A percentile compares a stretch with the other conserved stretches of the same genome.
Conservation (phyloP, 1,139 yeast genomes). For the Lodderomyces metapsilosis region DNA sequence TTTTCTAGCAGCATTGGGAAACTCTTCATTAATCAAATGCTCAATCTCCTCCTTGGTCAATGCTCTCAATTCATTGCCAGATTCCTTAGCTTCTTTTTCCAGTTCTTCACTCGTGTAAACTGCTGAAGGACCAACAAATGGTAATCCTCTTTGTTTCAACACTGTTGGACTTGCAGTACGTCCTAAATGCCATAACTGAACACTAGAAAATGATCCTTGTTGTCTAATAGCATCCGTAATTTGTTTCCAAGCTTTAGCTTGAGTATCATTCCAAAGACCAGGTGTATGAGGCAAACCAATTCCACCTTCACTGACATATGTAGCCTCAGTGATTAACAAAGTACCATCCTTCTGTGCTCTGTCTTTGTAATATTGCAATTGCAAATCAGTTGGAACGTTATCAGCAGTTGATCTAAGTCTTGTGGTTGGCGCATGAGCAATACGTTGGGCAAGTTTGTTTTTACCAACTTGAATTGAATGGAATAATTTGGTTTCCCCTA, state of each 20-base stretch:
- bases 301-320: constrained; percentile 24
- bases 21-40: constrained; percentile 31
- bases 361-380: constrained; percentile 49
- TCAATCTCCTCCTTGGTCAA: constrained; percentile 47
- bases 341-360: constrained; percentile 56
- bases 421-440: constrained; percentile 58
- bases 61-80: constrained; percentile 35
- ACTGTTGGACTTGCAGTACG: constrained; percentile 47
- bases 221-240: constrained; percentile 51
- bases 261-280: constrained; percentile 52
- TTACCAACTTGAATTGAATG: constrained; percentile 49
- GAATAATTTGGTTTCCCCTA: constrained; percentile 36
- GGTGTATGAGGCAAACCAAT: constrained; percentile 47
- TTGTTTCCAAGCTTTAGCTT: constrained; percentile 49
- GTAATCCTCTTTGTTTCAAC: constrained; percentile 33
- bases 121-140: constrained; percentile 25
- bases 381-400: constrained; percentile 47
- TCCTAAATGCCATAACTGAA: constrained; percentile 66
- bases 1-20: constrained; percentile 42
- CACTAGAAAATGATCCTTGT: constrained; percentile 47
- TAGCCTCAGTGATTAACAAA: constrained; percentile 45
- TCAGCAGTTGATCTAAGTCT: constrained; percentile 45
- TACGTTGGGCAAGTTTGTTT: constrained; percentile 34
- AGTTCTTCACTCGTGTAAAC: constrained; percentile 21
- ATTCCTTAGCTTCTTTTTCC: constrained; percentile 27